A percentile compares a stretch with the other conserved stretches of the same genome.
These are phyloP conservation scores for Boletus speciosus DNA, from an alignment of 768 basidiomycete genomes.

Conservation along the genomic window DNA sequence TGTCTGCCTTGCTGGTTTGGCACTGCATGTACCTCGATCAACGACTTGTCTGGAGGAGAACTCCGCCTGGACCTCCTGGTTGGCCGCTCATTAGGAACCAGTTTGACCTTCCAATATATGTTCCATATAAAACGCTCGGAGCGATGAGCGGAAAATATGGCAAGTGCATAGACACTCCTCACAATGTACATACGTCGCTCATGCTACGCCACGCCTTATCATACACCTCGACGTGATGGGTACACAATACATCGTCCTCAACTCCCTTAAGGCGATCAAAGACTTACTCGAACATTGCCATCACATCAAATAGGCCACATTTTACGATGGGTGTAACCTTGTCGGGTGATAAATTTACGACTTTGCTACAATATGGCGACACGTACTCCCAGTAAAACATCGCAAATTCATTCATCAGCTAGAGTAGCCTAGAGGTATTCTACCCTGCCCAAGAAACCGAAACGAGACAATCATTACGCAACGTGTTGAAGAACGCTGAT, in stretches of 20 bases:
- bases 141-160: conserved; percentile 42
- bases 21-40: background rate
- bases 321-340: conserved; percentile 21
- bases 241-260: conserved; percentile 47
- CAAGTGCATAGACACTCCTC: conserved; percentile 19
- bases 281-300: conserved; percentile 10
- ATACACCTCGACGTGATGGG: conserved; percentile 31
- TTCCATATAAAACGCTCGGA: conserved; percentile 50
- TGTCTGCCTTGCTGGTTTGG: conserved; percentile 11
- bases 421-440: conserved; percentile 1
- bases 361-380: conserved; percentile 9
- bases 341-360: conserved; percentile 3
- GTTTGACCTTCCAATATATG: conserved; percentile 49
- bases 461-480: background rate
- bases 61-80: conserved; percentile 6
- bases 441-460: background rate
- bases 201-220: conserved; percentile 17
- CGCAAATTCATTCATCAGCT: conserved; percentile 8
- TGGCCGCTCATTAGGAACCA: conserved; percentile 50
- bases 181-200: background rate
- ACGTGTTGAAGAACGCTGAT: background rate
- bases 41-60: background rate
- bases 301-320: conserved; percentile 4
- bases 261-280: conserved; percentile 33
- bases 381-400: background rate